phyloP scores from a whole-genome alignment of 495 filamentous ascomycete species.

The Talaromyces proteolyticus region DNA sequence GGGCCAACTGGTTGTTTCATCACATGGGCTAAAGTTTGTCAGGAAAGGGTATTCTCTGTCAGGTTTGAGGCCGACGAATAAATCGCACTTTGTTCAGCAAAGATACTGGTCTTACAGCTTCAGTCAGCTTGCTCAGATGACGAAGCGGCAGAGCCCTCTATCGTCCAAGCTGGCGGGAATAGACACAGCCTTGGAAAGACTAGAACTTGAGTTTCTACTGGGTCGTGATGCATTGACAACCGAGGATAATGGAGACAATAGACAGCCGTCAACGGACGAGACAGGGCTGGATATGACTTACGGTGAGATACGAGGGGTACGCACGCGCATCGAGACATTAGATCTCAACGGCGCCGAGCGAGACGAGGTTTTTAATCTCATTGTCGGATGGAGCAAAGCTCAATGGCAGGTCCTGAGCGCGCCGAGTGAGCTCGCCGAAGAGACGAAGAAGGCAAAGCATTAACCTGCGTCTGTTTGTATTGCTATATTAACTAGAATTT shows the following conservation, averaged over 20 bases:
- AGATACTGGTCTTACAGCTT: neutral
- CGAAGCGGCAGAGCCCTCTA: neutral
- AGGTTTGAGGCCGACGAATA: neutral
- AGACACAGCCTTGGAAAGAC: neutral
- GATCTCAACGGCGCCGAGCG: constrained; percentile 16
- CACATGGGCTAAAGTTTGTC: constrained; percentile 2
- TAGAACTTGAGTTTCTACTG: constrained; percentile 2
- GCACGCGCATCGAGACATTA: constrained; percentile 8
- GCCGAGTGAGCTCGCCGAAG: neutral
- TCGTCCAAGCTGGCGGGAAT: constrained; percentile 1
- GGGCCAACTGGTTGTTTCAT: neutral
- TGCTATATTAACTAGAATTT: neutral
- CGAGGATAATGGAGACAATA: neutral
- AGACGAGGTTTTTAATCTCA: constrained; percentile 31
- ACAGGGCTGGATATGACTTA: neutral
- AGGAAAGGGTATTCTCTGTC: neutral
- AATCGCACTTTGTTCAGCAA: neutral
- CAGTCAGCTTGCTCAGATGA: neutral
- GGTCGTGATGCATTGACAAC: too few species aligned
- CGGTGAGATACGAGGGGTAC: constrained; percentile 4
- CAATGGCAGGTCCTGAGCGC: constrained; percentile 11
- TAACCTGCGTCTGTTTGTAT: too few species aligned
- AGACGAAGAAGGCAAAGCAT: neutral
- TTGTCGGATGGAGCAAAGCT: constrained; percentile 26
- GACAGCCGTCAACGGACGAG: neutral